Percentiles rank a stretch among this genome's conserved stretches.
phyloP scores from a whole-genome alignment of 2,329 filamentous ascomycete species.

The Raffaelea arxii region DNA sequence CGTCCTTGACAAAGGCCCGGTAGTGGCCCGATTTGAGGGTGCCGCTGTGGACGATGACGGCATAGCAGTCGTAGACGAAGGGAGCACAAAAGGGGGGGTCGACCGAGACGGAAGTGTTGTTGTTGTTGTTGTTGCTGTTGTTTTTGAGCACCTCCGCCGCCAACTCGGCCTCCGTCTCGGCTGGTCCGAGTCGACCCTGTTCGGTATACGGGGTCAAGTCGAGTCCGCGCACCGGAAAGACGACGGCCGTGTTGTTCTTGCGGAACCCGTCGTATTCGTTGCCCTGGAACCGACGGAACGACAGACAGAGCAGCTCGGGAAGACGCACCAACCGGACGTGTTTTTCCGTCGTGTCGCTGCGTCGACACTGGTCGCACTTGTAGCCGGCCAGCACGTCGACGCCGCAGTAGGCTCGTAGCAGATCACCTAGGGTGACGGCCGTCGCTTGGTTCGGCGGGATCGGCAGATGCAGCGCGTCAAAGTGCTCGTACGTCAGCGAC shows the following conservation, averaged over 20 bases:
- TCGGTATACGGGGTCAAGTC: constrained; percentile 37
- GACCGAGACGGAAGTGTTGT: neutral
- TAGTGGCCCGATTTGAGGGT: constrained; percentile 71
- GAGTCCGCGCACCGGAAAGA: constrained; percentile 67
- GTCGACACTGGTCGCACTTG: constrained; percentile 66
- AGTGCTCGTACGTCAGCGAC: constrained; percentile 31
- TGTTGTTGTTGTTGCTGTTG: neutral
- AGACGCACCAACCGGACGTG: constrained; percentile 67
- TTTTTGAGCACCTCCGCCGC: constrained; percentile 6
- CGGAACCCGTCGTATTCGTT: constrained; percentile 23
- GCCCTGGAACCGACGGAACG: constrained; percentile 53
- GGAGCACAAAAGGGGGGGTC: constrained; percentile 33
- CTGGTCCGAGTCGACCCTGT: constrained; percentile 7
- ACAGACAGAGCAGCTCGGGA: constrained; percentile 68
- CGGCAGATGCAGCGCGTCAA: constrained; percentile 44
- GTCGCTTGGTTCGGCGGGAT: constrained; percentile 21
- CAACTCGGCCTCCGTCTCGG: no score
- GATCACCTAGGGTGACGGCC: constrained; percentile 41
- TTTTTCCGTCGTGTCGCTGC: constrained; percentile 56
- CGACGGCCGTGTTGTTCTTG: constrained; percentile 63
- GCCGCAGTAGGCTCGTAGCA: constrained; percentile 59
- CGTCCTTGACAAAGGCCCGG: constrained; percentile 57
- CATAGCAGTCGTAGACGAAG: constrained; percentile 77
- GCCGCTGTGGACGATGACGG: constrained; percentile 69
- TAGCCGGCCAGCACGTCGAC: constrained; percentile 60